Conservation (phyloP, 441 rosid genomes). For the Eruca vesicaria region DNA sequence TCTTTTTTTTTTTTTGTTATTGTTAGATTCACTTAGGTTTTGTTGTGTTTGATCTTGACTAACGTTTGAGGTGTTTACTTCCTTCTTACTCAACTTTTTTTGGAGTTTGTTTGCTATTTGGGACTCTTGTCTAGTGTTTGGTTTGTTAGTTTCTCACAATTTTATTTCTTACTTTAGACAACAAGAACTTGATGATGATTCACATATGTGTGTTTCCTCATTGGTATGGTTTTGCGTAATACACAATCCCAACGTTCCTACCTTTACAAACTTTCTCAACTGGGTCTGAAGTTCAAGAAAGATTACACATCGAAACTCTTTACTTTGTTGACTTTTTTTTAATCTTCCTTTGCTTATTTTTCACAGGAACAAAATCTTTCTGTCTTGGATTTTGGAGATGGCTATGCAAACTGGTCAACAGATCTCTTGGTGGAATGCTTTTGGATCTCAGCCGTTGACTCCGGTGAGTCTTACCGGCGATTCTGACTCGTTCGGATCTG, state of each 20-base stretch:
- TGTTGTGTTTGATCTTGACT: conserved; percentile 19
- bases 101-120: conserved; percentile 11
- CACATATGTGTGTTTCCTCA: conserved; percentile 27
- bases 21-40: conserved; percentile 11
- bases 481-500: conserved; percentile 46
- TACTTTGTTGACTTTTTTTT: conserved; percentile 11
- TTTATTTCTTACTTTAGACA: conserved; percentile 30
- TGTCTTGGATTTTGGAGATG: conserved; percentile 43
- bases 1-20: neutral
- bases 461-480: conserved; percentile 34
- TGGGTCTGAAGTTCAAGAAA: conserved; percentile 18
- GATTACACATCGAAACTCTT: conserved; percentile 17
- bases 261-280: neutral
- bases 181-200: conserved; percentile 35
- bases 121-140: conserved; percentile 12
- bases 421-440: conserved; percentile 63
- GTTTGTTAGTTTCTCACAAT: conserved; percentile 20
- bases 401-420: conserved; percentile 75
- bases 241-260: conserved; percentile 33
- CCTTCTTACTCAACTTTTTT: neutral
- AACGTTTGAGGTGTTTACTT: neutral
- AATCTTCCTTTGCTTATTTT: conserved; percentile 2
- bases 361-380: conserved; percentile 41
- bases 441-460: conserved; percentile 49
- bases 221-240: conserved; percentile 29